Evolutionary conservation across 2,329 filamentous ascomycete species (phyloP).

Genomic region (Zymoseptoria tritici): DNA sequence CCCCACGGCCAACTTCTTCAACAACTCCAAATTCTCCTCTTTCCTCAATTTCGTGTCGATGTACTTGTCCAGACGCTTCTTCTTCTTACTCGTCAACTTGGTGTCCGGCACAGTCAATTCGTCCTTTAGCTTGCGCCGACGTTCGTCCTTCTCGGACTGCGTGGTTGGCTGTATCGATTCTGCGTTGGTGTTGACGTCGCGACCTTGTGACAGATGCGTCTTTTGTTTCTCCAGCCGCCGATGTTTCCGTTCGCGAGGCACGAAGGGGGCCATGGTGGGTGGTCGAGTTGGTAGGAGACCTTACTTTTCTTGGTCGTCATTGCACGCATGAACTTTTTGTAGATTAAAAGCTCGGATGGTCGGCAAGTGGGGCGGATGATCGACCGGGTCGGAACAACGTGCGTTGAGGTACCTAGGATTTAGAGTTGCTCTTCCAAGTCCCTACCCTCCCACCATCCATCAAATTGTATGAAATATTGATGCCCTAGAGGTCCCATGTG

Average conservation of each 20-base stretch:
- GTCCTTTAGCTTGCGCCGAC: conserved; percentile 45
- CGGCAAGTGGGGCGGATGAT: neutral
- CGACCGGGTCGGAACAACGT: neutral
- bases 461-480: neutral
- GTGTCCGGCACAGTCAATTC: conserved; percentile 49
- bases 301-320: neutral
- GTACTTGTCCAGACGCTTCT: conserved; percentile 62
- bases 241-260: conserved; percentile 53
- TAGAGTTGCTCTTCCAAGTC: too few species aligned
- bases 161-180: conserved; percentile 40
- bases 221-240: conserved; percentile 57
- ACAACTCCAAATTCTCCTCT: conserved; percentile 77
- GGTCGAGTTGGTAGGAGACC: neutral
- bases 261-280: conserved; percentile 34
- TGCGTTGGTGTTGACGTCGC: conserved; percentile 49
- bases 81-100: conserved; percentile 57
- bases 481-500: too few species aligned
- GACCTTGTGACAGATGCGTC: conserved; percentile 31
- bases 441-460: too few species aligned
- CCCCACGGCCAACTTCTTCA: conserved; percentile 71
- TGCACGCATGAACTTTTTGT: neutral
- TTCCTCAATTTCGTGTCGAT: conserved; percentile 88
- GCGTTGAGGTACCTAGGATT: too few species aligned
- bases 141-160: conserved; percentile 48
- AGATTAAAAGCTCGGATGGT: neutral